Evolutionary conservation across 2,329 filamentous ascomycete genomes (phyloP), one percentile per base, ranked within the genome.

Genomic region (Septoria linicola): DNA sequence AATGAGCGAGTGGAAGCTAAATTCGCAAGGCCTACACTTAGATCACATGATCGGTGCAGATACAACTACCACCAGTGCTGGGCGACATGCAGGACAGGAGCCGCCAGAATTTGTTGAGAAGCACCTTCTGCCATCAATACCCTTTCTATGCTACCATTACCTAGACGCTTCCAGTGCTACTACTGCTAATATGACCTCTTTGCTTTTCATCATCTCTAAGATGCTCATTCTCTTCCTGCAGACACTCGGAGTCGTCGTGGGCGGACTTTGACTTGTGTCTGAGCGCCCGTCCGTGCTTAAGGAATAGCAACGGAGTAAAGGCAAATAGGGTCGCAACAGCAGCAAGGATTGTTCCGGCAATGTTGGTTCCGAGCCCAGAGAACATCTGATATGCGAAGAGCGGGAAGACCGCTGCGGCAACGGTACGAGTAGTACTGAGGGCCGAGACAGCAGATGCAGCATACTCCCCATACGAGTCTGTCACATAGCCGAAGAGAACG

Each of bases 341-440:
- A 1, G 73, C 72, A 35, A 74, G 49, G 10, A 59, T 58, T 1
- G 40, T 48, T 5, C 44, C 49, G 2, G 49, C 49, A 11, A 52
- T 46, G 16, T 55, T 55, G 1, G 43, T 55, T 1, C 82, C 81
- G 1, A 84, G 61, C 1, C 65, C 70, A 8, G 73, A 66, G 60
- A 83, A 86, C 80, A 87, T 81, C 36, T 66, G 59, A 8, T 77
- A 70, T 0, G 79, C 80, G 1, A 75, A 73, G 10, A 84, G 68
- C 0, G 81, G 83, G 0, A 84, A 65, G 4, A 82, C 66, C 2
- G 77, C 80, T 8, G 79, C 80, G 8, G 80, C 70, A 0, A 81
- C 58, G 10, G 69, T 73, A 14, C 82, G 68, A 4, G 84, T 64
- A 3, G 85, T 76, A 0, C 82, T 83, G 54, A 78, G 83, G 82